Evolutionary conservation across 2,329 filamentous ascomycete species (phyloP).

Genomic region (Blumeriella jaapii): DNA sequence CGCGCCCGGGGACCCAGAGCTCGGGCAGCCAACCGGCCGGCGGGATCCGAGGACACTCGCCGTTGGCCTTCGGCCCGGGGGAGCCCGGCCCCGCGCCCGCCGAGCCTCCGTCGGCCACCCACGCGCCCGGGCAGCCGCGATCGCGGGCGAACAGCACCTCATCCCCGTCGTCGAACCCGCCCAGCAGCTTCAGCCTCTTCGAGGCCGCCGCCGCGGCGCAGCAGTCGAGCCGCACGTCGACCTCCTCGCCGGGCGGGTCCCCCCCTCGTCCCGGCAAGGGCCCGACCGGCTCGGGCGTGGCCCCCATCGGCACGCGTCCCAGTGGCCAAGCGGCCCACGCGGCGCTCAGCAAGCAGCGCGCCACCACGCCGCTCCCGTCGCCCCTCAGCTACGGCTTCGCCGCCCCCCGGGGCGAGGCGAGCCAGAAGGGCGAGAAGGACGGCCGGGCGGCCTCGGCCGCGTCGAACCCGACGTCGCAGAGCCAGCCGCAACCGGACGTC

Average conservation of each 20-base stretch:
- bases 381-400: constrained; percentile 67
- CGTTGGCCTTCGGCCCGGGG: constrained; percentile 57
- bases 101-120: constrained; percentile 37
- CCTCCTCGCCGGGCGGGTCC: constrained; percentile 74
- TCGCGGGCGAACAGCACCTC: constrained; percentile 75
- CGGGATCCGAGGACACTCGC: constrained; percentile 65
- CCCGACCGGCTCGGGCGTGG: constrained; percentile 53
- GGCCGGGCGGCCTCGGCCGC: constrained; percentile 39
- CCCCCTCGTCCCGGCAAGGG: constrained; percentile 59
- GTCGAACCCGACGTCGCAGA: constrained; percentile 46
- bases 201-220: constrained; percentile 50
- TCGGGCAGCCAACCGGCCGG: constrained; percentile 46
- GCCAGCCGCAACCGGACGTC: constrained; percentile 26
- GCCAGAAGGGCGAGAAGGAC: constrained; percentile 29
- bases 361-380: constrained; percentile 86
- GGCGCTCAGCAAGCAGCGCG: constrained; percentile 53
- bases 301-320: constrained; percentile 87
- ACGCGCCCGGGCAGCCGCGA: constrained; percentile 29
- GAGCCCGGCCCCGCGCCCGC: constrained; percentile 28
- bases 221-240: constrained; percentile 67
- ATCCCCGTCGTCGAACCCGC: constrained; percentile 62
- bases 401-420: constrained; percentile 34
- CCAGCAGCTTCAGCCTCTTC: constrained; percentile 47
- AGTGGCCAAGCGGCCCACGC: constrained; percentile 46
- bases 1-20: constrained; percentile 55